phyloP scores from a whole-genome alignment of 805 yeast genomes.

The Schwanniomyces occidentalis region DNA sequence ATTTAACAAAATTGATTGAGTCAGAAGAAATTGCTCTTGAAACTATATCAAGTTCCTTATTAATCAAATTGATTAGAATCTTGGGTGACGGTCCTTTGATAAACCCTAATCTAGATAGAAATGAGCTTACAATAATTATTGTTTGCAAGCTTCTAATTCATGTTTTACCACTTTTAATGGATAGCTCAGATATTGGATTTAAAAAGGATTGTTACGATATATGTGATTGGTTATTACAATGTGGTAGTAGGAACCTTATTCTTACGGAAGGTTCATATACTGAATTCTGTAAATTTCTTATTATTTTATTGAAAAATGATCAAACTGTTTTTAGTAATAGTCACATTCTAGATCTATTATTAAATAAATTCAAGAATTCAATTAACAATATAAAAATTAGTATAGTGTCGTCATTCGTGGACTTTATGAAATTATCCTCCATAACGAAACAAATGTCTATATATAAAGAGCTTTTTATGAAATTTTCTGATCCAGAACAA shows the following conservation, averaged over 20 bases:
- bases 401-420: conserved; percentile 15
- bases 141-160: conserved; percentile 29
- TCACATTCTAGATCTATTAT: conserved; percentile 15
- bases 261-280: conserved; percentile 34
- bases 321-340: conserved; percentile 23
- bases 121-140: conserved; percentile 37
- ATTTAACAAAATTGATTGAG: conserved; percentile 4
- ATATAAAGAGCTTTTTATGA: conserved; percentile 28
- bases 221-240: conserved; percentile 41
- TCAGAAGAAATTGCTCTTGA: not conserved
- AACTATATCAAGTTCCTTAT: conserved; percentile 1
- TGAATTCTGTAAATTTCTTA: conserved; percentile 31
- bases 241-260: conserved; percentile 42
- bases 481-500: conserved; percentile 36
- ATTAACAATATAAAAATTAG: conserved; percentile 20
- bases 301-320: conserved; percentile 27
- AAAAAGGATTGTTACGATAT: conserved; percentile 49
- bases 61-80: conserved; percentile 21
- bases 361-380: conserved; percentile 13
- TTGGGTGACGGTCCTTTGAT: conserved; percentile 34
- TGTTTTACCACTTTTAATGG: conserved; percentile 28
- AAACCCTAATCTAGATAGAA: conserved; percentile 33
- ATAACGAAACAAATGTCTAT: conserved; percentile 18
- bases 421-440: conserved; percentile 8
- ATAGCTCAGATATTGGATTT: conserved; percentile 18